phyloP scores from a whole-genome alignment of 371 early-diverging fungal genomes.

The Lichtheimia ramosa region DNA sequence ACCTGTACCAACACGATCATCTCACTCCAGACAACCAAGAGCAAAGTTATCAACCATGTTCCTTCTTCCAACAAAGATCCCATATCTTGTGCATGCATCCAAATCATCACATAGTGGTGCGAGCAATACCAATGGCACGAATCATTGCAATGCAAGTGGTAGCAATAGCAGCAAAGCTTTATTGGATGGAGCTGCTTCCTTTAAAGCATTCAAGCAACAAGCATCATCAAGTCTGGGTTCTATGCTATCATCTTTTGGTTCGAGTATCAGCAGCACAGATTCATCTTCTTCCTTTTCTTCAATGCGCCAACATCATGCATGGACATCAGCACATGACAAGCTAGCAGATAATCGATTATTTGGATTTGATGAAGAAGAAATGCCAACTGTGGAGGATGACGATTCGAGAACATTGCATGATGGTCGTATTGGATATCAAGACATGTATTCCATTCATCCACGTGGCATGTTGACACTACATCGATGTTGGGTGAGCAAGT shows the following conservation, averaged over 20 bases:
- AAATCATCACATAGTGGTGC: neutral
- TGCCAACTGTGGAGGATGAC: conserved; percentile 26
- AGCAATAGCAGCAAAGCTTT: conserved; percentile 1
- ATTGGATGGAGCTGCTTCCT: conserved; percentile 1
- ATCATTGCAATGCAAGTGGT: neutral
- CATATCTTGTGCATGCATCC: conserved; percentile 25
- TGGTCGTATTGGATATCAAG: conserved; percentile 52
- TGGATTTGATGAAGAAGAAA: conserved; percentile 55
- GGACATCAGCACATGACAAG: conserved; percentile 31
- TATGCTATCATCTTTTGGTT: conserved; percentile 36
- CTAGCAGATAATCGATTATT: conserved; percentile 39
- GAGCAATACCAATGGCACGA: conserved; percentile 1
- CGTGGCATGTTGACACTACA: conserved; percentile 57
- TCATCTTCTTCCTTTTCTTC: conserved; percentile 9
- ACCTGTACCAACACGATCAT: neutral
- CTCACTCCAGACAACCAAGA: conserved; percentile 9
- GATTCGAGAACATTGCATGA: conserved; percentile 36
- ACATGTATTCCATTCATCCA: conserved; percentile 62
- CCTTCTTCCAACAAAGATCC: conserved; percentile 28
- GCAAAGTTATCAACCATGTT: conserved; percentile 40
- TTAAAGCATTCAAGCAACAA: conserved; percentile 30
- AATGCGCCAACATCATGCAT: conserved; percentile 10
- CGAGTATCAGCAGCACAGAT: conserved; percentile 23
- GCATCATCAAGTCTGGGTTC: conserved; percentile 34
- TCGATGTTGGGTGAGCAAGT: conserved; percentile 61